Conservation (phyloP, 78 protist species). For the Tieghemostelium lacteum region DNA sequence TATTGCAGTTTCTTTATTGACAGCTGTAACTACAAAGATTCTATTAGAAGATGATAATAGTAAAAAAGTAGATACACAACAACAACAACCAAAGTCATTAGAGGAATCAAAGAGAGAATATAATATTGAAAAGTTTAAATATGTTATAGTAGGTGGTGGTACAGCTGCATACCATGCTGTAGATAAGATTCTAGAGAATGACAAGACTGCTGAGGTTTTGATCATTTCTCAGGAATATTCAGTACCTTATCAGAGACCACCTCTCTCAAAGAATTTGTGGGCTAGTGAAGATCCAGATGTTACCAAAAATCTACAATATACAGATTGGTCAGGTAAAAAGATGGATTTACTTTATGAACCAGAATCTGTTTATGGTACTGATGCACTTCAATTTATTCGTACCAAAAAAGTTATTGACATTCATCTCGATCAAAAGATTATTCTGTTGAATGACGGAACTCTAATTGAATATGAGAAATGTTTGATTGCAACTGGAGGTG, state of each 20-base stretch:
- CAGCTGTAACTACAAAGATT: not conserved
- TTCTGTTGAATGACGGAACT: slow-evolving; percentile 84
- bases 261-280: slow-evolving; percentile 92
- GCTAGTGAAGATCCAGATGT: slow-evolving; percentile 20
- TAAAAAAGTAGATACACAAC: too few relatives aligned
- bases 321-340: slow-evolving; percentile 74
- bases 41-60: not conserved
- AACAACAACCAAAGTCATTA: slow-evolving; percentile 1
- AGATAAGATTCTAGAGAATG: slow-evolving; percentile 69
- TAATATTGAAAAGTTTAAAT: slow-evolving; percentile 67
- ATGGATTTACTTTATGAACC: slow-evolving; percentile 13
- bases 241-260: slow-evolving; percentile 90
- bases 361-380: slow-evolving; percentile 70
- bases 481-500: slow-evolving; percentile 93
- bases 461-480: slow-evolving; percentile 65
- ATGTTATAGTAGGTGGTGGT: slow-evolving; percentile 92
- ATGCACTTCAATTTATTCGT: slow-evolving; percentile 45
- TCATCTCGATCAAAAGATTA: slow-evolving; percentile 47
- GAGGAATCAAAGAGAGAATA: slow-evolving; percentile 14
- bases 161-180: slow-evolving; percentile 90
- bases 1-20: too few relatives aligned
- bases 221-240: slow-evolving; percentile 81
- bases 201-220: slow-evolving; percentile 72
- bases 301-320: slow-evolving; percentile 3
- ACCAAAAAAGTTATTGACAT: slow-evolving; percentile 55